Evolutionary conservation across 257 asterid genomes (phyloP), one percentile per base, ranked within the genome.

Genomic region (Echium plantagineum): DNA sequence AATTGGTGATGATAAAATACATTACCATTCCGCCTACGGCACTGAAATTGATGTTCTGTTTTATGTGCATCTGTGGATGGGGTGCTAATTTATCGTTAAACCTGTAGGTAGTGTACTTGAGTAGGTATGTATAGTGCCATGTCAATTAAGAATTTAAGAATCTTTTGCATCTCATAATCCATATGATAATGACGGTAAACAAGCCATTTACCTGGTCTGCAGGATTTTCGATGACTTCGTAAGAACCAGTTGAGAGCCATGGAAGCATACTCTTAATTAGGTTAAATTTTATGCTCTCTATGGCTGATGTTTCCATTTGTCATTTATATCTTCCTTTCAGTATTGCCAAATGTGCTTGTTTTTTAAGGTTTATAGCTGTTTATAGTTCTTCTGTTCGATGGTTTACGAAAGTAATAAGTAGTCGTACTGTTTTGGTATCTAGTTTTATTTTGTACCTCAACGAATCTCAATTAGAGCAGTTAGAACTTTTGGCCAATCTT

Each of bases 221-320:
- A 77, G 95, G 95, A 73, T 58, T 71, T 49, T 76, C 72, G 61
- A 57, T 63, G 77, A 73, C 75, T 71, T 72, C 69, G 68, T 76
- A 78, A 75, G 75, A 76, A 85, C 90, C 73, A 86, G 78, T 81
- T 81, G 86, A 77, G 85, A 79, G 82, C 78, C 71, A 72, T 77
- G 63, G 77, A 66, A 77, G 72, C 61, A 66, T 64, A 74, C 59
- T 76, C 66, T 38, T 60, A 62, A 64, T 64, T 75, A 75, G 80
- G 80, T 75, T 76, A 73, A 67, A 78, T 73, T 81, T 59, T 67
- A 60, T 74, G 80, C 66, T 71, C 76, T 80, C 77, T 81, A 66
- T 65, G 84, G 73, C 74, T 58, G 64, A 69, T 65, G 57, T 24
- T 56, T 28, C n/a, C 24, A 17, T 55, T 38, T 56, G 19, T 5